phyloP scores from a whole-genome alignment of 2,329 filamentous ascomycete species.

The Sporothrix curviconia region DNA sequence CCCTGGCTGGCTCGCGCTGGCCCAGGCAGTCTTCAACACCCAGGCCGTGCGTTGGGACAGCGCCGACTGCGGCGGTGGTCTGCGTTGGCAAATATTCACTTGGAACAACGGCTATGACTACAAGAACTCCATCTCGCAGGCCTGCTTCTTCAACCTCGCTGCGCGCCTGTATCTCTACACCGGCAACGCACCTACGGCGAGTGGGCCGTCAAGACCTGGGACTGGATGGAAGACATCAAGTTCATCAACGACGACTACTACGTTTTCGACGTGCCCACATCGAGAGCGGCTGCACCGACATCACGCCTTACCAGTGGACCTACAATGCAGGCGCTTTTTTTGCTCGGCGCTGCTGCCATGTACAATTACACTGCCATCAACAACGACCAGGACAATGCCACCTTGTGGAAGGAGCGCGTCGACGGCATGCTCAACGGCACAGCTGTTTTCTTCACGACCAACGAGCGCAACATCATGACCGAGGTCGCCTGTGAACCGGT shows the following conservation, averaged over 20 bases:
- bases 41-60: slow-evolving; percentile 69
- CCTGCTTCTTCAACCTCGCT: slow-evolving; percentile 45
- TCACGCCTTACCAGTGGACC: slow-evolving; percentile 59
- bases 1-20: slow-evolving; percentile 66
- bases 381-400: slow-evolving; percentile 20
- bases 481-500: slow-evolving; percentile 61
- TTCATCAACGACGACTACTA: slow-evolving; percentile 53
- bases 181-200: slow-evolving; percentile 67
- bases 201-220: slow-evolving; percentile 68
- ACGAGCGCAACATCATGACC: slow-evolving; percentile 51
- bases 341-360: slow-evolving; percentile 62
- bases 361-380: slow-evolving; percentile 51
- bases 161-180: slow-evolving; percentile 65
- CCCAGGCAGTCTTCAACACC: slow-evolving; percentile 74
- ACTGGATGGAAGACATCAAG: slow-evolving; percentile 55
- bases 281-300: slow-evolving; percentile 48
- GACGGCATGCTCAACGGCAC: slow-evolving; percentile 50
- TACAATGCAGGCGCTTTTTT: slow-evolving; percentile 63
- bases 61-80: slow-evolving; percentile 62
- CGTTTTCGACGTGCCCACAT: slow-evolving; percentile 56
- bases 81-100: slow-evolving; percentile 78
- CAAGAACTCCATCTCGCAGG: slow-evolving; percentile 51
- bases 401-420: slow-evolving; percentile 50
- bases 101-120: slow-evolving; percentile 76
- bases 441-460: slow-evolving; percentile 48